Evolutionary conservation across 202 grass and related monocot genomes (phyloP).

Genomic region (Brachypodium distachyon): DNA sequence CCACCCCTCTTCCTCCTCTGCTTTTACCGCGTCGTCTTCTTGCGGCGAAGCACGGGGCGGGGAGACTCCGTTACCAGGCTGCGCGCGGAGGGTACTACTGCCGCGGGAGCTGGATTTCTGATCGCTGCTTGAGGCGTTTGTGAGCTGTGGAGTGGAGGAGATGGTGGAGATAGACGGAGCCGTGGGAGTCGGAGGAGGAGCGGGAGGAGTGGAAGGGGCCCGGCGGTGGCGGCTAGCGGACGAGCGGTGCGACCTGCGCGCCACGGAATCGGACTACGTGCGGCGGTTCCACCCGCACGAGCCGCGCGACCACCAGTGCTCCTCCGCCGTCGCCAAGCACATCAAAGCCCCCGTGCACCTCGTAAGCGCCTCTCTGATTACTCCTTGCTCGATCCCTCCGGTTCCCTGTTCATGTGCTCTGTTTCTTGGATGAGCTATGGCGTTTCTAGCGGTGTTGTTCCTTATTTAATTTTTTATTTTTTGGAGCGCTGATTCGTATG

Average conservation of each 20-base stretch:
- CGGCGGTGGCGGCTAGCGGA: conserved; percentile 62
- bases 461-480: conserved; percentile 9
- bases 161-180: conserved; percentile 48
- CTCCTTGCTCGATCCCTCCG: background rate
- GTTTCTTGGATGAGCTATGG: background rate
- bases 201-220: conserved; percentile 1
- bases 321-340: conserved; percentile 76
- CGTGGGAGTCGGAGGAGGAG: conserved; percentile 7
- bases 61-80: background rate
- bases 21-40: background rate
- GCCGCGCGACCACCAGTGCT: conserved; percentile 74
- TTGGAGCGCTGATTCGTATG: conserved; percentile 1
- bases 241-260: conserved; percentile 42
- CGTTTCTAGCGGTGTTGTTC: background rate
- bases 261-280: conserved; percentile 67
- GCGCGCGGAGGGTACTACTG: background rate
- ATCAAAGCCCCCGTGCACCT: conserved; percentile 90
- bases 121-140: background rate
- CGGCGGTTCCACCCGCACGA: conserved; percentile 65
- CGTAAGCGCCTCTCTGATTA: conserved; percentile 22
- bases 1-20: background rate
- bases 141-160: background rate
- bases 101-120: background rate
- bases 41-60: background rate
- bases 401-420: background rate